Conservation (phyloP, 805 yeast genomes). For the Yarrowia phangngaensis region DNA sequence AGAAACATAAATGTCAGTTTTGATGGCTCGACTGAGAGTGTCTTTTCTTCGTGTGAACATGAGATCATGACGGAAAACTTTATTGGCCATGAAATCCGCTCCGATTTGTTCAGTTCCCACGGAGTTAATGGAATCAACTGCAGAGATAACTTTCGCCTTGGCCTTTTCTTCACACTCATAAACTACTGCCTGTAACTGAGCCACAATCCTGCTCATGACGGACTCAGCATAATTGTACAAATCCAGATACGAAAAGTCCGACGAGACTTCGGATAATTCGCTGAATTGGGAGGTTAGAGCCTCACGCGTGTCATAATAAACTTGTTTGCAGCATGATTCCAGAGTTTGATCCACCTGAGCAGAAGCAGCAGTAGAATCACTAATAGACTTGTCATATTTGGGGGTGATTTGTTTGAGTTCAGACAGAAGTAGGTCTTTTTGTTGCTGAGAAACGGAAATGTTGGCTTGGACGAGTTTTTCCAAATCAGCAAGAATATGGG, state of each 20-base stretch:
- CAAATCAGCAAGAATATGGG: conserved; percentile 66
- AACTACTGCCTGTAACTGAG: conserved; percentile 62
- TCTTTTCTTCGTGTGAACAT: conserved; percentile 83
- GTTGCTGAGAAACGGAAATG: conserved; percentile 50
- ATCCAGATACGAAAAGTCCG: conserved; percentile 38
- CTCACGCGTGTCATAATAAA: conserved; percentile 58
- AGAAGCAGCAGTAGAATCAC: conserved; percentile 51
- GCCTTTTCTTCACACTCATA: conserved; percentile 65
- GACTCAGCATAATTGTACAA: conserved; percentile 64
- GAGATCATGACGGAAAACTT: conserved; percentile 53
- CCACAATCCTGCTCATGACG: conserved; percentile 65
- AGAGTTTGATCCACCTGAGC: conserved; percentile 59
- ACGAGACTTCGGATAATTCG: conserved; percentile 35
- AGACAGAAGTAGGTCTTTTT: conserved; percentile 46
- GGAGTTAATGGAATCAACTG: conserved; percentile 58
- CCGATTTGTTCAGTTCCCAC: conserved; percentile 66
- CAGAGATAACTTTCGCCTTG: conserved; percentile 52
- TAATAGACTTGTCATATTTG: conserved; percentile 52
- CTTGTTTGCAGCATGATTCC: conserved; percentile 55
- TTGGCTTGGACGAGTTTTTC: conserved; percentile 59
- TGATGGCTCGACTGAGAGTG: conserved; percentile 52
- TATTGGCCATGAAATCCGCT: conserved; percentile 48
- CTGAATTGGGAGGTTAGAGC: conserved; percentile 52
- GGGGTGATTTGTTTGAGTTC: conserved; percentile 62
- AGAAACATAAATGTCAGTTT: conserved; percentile 55